Percentiles rank a stretch among this genome's conserved stretches.
These are phyloP conservation scores for Backusella tarrabulga DNA, from an alignment of 192 early-diverging fungal genomes.

Conservation along the genomic window DNA sequence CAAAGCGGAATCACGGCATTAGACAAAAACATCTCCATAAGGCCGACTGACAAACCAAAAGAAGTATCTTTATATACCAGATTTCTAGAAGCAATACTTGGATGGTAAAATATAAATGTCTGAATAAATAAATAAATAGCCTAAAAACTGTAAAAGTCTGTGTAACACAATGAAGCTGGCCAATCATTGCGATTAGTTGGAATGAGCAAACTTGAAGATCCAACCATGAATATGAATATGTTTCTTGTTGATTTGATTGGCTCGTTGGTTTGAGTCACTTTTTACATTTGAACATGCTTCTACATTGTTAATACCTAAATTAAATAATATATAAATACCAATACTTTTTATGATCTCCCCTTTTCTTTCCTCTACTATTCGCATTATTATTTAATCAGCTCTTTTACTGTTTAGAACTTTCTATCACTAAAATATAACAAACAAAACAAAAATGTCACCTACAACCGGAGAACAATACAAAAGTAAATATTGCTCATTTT, in stretches of 20 bases:
- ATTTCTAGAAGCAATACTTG: background rate
- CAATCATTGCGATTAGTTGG: constrained; percentile 8
- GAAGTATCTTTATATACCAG: constrained; percentile 1
- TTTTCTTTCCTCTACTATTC: background rate
- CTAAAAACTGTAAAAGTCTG: background rate
- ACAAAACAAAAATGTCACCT: background rate
- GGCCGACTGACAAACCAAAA: constrained; percentile 15
- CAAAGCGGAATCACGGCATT: background rate
- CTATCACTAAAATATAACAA: background rate
- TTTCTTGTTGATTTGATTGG: background rate
- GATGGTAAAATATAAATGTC: background rate
- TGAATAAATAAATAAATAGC: background rate
- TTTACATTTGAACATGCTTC: background rate
- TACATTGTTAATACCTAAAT: background rate
- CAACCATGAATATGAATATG: background rate
- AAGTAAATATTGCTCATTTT: background rate
- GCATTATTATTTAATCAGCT: too few relatives aligned
- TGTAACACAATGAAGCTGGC: background rate
- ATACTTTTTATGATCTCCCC: background rate
- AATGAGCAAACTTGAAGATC: constrained; percentile 23
- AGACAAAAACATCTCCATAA: constrained; percentile 24
- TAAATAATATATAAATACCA: background rate
- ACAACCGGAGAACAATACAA: background rate
- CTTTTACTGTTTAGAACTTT: background rate
- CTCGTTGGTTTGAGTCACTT: constrained; percentile 4